These are phyloP conservation scores for Ascochyta pisi DNA, from an alignment of 2,329 filamentous ascomycete genomes.

Conservation along the genomic window DNA sequence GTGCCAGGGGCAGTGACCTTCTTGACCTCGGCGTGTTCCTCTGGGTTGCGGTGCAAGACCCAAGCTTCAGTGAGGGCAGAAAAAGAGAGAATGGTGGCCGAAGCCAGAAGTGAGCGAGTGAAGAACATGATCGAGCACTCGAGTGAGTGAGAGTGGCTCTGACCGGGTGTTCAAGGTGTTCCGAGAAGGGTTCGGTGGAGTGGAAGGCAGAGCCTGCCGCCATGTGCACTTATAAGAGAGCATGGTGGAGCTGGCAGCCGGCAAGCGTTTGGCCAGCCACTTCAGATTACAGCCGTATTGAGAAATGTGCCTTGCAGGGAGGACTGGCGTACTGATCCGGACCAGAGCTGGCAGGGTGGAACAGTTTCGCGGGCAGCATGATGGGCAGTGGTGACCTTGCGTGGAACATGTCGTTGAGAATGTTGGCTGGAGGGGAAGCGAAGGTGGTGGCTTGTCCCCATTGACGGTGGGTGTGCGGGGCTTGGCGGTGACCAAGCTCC, in stretches of 20 bases:
- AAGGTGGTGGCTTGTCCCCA: constrained; percentile 23
- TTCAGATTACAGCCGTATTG: constrained; percentile 33
- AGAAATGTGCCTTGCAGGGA: constrained; percentile 48
- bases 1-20: background rate
- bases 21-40: constrained; percentile 15
- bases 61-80: constrained; percentile 26
- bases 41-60: constrained; percentile 23
- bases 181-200: constrained; percentile 22
- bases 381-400: constrained; percentile 33
- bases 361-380: constrained; percentile 39
- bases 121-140: constrained; percentile 47
- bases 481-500: constrained; percentile 32
- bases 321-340: constrained; percentile 37
- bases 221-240: constrained; percentile 38
- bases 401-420: constrained; percentile 37
- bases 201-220: constrained; percentile 20
- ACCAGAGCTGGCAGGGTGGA: constrained; percentile 25
- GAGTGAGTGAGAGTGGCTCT: constrained; percentile 43
- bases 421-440: constrained; percentile 29
- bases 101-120: constrained; percentile 41
- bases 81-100: constrained; percentile 41
- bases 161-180: constrained; percentile 29
- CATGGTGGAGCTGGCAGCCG: constrained; percentile 10
- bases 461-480: constrained; percentile 22
- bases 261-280: constrained; percentile 36